These are phyloP conservation scores for Musa schizocarpa DNA, from an alignment of 176 grass and related monocot genomes.

Conservation along the genomic window DNA sequence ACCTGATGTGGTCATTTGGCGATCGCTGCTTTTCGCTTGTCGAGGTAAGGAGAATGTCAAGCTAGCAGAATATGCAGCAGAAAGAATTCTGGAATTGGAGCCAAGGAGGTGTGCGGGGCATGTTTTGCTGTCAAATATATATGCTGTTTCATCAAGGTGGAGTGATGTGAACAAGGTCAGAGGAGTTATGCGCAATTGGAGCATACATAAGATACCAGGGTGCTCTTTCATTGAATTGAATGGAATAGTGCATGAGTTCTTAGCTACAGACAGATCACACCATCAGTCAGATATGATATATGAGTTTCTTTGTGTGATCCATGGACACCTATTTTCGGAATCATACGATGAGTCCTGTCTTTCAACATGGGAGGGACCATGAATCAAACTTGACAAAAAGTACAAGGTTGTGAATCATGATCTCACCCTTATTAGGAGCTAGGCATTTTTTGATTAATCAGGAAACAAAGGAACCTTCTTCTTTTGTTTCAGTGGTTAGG, in stretches of 20 bases:
- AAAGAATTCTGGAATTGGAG: conserved; percentile 59
- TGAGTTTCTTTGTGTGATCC: conserved; percentile 44
- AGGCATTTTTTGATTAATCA: neutral
- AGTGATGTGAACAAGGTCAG: conserved; percentile 56
- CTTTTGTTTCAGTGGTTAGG: too few relatives aligned
- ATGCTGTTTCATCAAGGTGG: conserved; percentile 73
- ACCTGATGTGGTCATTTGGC: conserved; percentile 69
- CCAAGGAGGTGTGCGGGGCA: conserved; percentile 39
- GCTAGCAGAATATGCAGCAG: conserved; percentile 55
- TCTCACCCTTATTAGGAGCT: neutral
- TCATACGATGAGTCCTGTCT: neutral
- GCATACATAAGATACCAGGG: conserved; percentile 58
- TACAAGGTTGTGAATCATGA: neutral
- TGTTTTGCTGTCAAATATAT: conserved; percentile 88
- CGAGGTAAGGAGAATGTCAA: conserved; percentile 40
- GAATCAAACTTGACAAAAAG: neutral
- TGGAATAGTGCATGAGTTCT: conserved; percentile 64
- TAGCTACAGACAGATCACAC: conserved; percentile 54
- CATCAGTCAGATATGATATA: conserved; percentile 47
- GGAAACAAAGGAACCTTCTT: too few relatives aligned
- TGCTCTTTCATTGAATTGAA: conserved; percentile 88
- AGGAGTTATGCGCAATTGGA: conserved; percentile 30
- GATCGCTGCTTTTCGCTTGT: conserved; percentile 79
- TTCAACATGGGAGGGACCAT: too few relatives aligned
- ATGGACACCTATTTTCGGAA: conserved; percentile 38